Evolutionary conservation across 2,329 filamentous ascomycete species (phyloP).

Genomic region (Xylaria sp.): DNA sequence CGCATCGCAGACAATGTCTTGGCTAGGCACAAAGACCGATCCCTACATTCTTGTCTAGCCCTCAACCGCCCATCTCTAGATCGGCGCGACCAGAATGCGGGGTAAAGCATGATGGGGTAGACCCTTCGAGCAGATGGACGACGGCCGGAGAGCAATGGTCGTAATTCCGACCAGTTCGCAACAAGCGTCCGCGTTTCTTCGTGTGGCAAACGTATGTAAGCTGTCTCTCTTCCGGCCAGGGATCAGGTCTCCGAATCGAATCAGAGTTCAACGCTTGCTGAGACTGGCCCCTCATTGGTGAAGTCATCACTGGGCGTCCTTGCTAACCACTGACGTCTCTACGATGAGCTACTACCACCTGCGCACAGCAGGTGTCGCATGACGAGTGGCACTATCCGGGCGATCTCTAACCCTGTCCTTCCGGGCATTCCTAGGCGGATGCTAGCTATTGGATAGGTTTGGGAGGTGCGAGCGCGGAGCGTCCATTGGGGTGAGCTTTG

Average conservation of each 20-base stretch:
- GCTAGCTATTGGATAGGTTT: background rate
- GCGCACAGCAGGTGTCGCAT: background rate
- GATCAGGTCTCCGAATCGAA: constrained; percentile 1
- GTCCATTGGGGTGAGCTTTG: background rate
- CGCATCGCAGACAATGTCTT: constrained; percentile 5
- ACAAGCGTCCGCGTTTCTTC: background rate
- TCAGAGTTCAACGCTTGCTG: constrained; percentile 25
- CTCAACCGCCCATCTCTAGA: constrained; percentile 24
- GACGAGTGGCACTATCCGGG: constrained; percentile 4
- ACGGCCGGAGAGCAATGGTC: background rate
- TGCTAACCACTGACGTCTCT: constrained; percentile 25
- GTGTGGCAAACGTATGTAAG: background rate
- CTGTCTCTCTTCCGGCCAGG: background rate
- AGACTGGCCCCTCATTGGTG: constrained; percentile 34
- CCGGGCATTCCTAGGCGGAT: background rate
- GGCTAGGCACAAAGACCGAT: constrained; percentile 24
- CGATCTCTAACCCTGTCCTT: background rate
- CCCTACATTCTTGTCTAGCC: constrained; percentile 29
- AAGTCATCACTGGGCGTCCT: constrained; percentile 33
- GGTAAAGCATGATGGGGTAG: constrained; percentile 26
- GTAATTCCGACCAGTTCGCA: background rate
- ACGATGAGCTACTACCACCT: background rate
- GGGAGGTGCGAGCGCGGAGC: background rate
- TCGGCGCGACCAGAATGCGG: constrained; percentile 31
- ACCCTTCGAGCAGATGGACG: background rate